phyloP scores from a whole-genome alignment of 75 land plant genomes.

The Gnetum montanum region DNA sequence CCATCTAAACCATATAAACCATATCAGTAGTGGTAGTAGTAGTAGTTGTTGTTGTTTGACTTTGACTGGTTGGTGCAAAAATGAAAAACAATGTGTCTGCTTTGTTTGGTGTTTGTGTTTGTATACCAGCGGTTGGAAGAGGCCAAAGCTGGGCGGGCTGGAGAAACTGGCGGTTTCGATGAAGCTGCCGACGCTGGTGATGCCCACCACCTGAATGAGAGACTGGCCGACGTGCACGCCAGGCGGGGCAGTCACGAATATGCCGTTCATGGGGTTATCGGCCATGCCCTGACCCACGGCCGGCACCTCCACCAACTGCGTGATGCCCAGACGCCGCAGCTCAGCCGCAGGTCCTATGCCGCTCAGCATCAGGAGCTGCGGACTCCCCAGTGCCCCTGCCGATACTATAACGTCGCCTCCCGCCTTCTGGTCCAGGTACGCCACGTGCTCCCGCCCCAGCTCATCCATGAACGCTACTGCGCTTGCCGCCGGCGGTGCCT shows the following conservation, averaged over 20 bases:
- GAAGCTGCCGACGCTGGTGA: slow-evolving; percentile 45
- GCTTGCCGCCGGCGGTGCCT: slow-evolving; percentile 26
- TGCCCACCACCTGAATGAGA: slow-evolving; percentile 62
- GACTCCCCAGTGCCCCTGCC: slow-evolving; percentile 75
- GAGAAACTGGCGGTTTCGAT: slow-evolving; percentile 62
- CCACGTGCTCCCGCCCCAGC: slow-evolving; percentile 30
- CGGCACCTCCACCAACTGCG: slow-evolving; percentile 31
- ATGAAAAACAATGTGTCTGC: background rate
- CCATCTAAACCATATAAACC: too few species aligned
- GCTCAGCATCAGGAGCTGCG: slow-evolving; percentile 82
- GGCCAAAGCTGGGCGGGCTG: slow-evolving; percentile 1
- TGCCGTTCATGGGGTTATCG: slow-evolving; percentile 78
- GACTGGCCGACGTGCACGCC: slow-evolving; percentile 40
- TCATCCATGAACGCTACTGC: slow-evolving; percentile 59
- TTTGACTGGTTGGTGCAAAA: slow-evolving; percentile 22
- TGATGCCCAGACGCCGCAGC: slow-evolving; percentile 25
- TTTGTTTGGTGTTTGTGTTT: background rate
- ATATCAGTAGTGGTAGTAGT: too few species aligned
- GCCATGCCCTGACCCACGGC: slow-evolving; percentile 72
- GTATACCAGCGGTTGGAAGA: slow-evolving; percentile 1
- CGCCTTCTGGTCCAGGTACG: slow-evolving; percentile 5
- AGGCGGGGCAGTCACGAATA: slow-evolving; percentile 45
- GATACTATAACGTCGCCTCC: slow-evolving; percentile 56
- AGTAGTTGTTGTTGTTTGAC: slow-evolving; percentile 11
- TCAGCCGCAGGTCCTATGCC: slow-evolving; percentile 62